Conservation (phyloP, 2,329 filamentous ascomycete genomes). For the Talaromyces sp. region DNA sequence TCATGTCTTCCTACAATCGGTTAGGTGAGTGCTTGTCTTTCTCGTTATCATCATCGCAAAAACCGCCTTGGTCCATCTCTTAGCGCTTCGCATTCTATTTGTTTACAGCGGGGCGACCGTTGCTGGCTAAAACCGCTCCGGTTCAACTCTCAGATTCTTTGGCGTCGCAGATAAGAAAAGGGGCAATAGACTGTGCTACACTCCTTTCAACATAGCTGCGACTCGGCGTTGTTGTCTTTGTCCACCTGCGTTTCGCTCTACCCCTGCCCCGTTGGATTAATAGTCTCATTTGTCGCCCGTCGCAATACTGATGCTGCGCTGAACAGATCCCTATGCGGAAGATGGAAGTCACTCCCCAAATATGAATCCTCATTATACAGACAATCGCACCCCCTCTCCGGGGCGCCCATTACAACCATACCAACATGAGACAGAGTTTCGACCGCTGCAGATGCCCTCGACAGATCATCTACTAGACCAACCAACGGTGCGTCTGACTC, state of each 20-base stretch:
- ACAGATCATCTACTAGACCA: conserved; percentile 77
- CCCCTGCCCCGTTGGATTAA: neutral
- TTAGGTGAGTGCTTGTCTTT: conserved; percentile 10
- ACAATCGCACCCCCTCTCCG: conserved; percentile 66
- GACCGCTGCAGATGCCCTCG: conserved; percentile 67
- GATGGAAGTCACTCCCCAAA: conserved; percentile 37
- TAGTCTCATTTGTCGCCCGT: neutral
- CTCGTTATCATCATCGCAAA: neutral
- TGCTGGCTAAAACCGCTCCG: conserved; percentile 10
- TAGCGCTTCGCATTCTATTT: conserved; percentile 2
- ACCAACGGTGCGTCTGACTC: conserved; percentile 64
- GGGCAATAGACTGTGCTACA: neutral
- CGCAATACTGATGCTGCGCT: conserved; percentile 12
- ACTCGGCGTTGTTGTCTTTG: neutral
- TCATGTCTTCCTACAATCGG: conserved; percentile 15
- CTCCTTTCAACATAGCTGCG: neutral
- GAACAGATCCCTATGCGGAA: conserved; percentile 39
- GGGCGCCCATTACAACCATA: conserved; percentile 71
- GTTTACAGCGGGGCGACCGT: conserved; percentile 14
- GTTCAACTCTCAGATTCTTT: conserved; percentile 6
- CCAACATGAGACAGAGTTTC: conserved; percentile 64
- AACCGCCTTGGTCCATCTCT: neutral
- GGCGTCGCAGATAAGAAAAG: neutral
- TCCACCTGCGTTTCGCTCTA: neutral
- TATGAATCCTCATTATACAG: conserved; percentile 51